Percentiles rank a stretch among this genome's conserved stretches.
Evolutionary conservation across 169 alveolate genomes (phyloP).

Genomic region (Plasmodium gaboni): DNA sequence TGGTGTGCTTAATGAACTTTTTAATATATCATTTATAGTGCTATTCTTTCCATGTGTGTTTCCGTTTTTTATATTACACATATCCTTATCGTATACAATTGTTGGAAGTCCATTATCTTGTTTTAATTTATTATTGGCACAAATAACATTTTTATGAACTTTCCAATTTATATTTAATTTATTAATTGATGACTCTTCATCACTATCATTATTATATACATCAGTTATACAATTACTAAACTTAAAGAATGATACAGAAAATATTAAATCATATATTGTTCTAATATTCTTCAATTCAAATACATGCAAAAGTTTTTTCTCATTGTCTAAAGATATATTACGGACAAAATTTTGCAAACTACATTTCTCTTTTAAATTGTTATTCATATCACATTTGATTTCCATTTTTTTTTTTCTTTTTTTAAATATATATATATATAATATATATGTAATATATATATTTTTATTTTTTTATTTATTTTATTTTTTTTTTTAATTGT

Average conservation of each 20-base stretch:
- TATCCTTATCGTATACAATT: not conserved
- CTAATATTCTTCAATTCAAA: constrained; percentile 34
- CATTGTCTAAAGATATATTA: constrained; percentile 43
- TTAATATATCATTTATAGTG: not conserved
- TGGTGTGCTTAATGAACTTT: not conserved
- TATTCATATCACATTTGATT: constrained; percentile 17
- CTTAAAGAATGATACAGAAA: constrained; percentile 33
- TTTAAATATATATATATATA: not conserved
- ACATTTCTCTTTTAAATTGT: not conserved
- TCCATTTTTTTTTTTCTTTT: not conserved
- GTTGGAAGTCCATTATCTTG: constrained; percentile 13
- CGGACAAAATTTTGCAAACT: constrained; percentile 20
- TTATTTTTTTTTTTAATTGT: constrained; percentile 4
- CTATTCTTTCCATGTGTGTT: not conserved
- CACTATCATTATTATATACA: constrained; percentile 18
- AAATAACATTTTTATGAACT: constrained; percentile 1
- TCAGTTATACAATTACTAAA: constrained; percentile 19
- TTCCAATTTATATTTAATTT: constrained; percentile 20
- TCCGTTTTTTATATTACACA: not conserved
- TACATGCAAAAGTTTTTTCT: constrained; percentile 40
- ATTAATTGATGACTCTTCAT: constrained; percentile 1
- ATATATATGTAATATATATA: not conserved
- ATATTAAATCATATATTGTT: constrained; percentile 52
- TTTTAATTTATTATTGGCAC: constrained; percentile 14
- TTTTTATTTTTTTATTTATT: constrained; percentile 2